Percentiles rank a stretch among this genome's conserved stretches.
phyloP scores from a whole-genome alignment of 164 flowering plant genomes.

The Platanus orientalis region DNA sequence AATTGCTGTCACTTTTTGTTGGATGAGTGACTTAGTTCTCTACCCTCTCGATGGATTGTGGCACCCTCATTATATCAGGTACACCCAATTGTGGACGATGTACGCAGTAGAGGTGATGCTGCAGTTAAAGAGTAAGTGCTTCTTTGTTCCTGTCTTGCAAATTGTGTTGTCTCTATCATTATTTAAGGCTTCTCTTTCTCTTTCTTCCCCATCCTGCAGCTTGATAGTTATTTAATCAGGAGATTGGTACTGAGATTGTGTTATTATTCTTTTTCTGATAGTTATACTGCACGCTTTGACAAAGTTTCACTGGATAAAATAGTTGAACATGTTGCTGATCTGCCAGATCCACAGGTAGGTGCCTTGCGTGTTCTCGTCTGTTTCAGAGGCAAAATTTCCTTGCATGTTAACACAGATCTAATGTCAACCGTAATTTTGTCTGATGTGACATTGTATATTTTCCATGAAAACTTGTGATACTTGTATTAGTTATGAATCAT shows the following conservation, averaged over 20 bases:
- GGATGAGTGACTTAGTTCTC: neutral
- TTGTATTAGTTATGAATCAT: too few relatives aligned
- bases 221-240: neutral
- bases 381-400: neutral
- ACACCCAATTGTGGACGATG: constrained; percentile 88
- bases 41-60: neutral
- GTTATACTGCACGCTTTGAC: constrained; percentile 83
- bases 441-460: too few relatives aligned
- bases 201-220: neutral
- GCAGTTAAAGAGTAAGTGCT: constrained; percentile 83
- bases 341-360: constrained; percentile 85
- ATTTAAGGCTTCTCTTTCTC: neutral
- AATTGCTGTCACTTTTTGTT: neutral
- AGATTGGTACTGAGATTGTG: constrained; percentile 9
- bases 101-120: constrained; percentile 78
- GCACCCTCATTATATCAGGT: constrained; percentile 43
- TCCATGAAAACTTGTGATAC: too few relatives aligned
- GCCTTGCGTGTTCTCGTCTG: neutral
- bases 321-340: constrained; percentile 60
- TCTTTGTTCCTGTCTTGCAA: constrained; percentile 14
- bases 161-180: too few relatives aligned
- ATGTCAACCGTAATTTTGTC: too few relatives aligned
- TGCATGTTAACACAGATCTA: too few relatives aligned
- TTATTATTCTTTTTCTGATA: constrained; percentile 23
- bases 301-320: constrained; percentile 61